A percentile compares a stretch with the other conserved stretches of the same genome.
Conservation (phyloP, 1,139 yeast genomes). For the Pichia sp. region DNA sequence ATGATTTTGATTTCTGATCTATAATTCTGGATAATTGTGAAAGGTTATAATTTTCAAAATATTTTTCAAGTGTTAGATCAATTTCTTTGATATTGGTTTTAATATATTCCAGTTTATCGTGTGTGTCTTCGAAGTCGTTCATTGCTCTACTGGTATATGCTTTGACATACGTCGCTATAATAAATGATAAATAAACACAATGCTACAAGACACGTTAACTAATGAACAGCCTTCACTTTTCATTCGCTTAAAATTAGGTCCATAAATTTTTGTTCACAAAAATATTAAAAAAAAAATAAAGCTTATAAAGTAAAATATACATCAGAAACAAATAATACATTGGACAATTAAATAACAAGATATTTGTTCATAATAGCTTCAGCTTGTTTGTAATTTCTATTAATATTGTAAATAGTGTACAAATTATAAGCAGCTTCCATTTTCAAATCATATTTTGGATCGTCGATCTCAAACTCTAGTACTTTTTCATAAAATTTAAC, state of each 20-base stretch:
- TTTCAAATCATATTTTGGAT: conserved; percentile 45
- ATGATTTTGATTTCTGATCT: background rate
- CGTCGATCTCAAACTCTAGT: conserved; percentile 33
- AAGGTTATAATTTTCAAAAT: conserved; percentile 8
- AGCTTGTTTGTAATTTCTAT: conserved; percentile 67
- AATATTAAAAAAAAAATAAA: background rate
- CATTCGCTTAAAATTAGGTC: background rate
- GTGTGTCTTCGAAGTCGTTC: background rate
- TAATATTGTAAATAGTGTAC: conserved; percentile 62
- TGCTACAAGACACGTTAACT: background rate
- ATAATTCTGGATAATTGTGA: conserved; percentile 1
- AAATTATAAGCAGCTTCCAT: conserved; percentile 84
- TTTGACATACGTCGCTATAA: no score
- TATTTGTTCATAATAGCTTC: conserved; percentile 56
- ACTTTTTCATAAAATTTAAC: conserved; percentile 65
- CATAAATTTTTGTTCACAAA: background rate
- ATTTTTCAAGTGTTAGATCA: conserved; percentile 3
- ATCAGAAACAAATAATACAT: background rate
- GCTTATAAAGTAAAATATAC: no score
- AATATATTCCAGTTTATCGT: background rate
- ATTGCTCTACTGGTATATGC: no score
- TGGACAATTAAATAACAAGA: conserved; percentile 19
- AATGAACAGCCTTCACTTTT: background rate
- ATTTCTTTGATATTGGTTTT: conserved; percentile 1
- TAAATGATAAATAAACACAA: no score